Conservation (phyloP, 2,329 filamentous ascomycete species). For the Pezicula neosporulosa region DNA sequence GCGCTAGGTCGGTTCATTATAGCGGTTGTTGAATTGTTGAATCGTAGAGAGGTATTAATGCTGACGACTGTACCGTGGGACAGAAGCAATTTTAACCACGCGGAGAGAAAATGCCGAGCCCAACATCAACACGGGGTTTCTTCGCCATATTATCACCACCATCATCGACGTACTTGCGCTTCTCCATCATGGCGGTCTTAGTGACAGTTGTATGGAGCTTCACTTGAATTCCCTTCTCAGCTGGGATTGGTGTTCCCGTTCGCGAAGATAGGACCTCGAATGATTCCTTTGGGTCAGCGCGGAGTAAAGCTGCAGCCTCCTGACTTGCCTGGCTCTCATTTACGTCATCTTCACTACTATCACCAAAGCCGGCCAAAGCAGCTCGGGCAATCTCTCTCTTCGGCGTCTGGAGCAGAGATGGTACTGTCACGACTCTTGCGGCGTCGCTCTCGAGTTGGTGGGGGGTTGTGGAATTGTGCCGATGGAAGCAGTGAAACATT, state of each 20-base stretch:
- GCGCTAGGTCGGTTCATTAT: too few relatives aligned
- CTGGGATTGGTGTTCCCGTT: conserved; percentile 30
- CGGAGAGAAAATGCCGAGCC: neutral
- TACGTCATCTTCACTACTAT: conserved; percentile 53
- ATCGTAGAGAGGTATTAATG: too few relatives aligned
- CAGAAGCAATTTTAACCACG: too few relatives aligned
- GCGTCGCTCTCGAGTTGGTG: conserved; percentile 45
- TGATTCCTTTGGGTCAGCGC: conserved; percentile 46
- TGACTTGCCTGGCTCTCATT: conserved; percentile 75
- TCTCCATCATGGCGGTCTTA: neutral
- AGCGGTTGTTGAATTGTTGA: too few relatives aligned
- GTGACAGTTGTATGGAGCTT: neutral
- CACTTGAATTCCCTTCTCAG: conserved; percentile 17
- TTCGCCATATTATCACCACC: neutral
- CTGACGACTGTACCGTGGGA: too few relatives aligned
- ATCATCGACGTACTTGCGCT: neutral
- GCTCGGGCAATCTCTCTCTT: conserved; percentile 54
- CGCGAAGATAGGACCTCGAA: conserved; percentile 29
- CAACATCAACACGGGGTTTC: neutral
- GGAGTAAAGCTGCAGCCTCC: conserved; percentile 71
- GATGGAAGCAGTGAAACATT: conserved; percentile 57
- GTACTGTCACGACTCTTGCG: conserved; percentile 80
- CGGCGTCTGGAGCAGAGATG: conserved; percentile 64
- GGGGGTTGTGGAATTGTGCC: conserved; percentile 42
- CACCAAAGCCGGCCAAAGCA: conserved; percentile 33